Conservation (phyloP, 371 early-diverging fungal genomes). For the Funneliformis caledonium region DNA sequence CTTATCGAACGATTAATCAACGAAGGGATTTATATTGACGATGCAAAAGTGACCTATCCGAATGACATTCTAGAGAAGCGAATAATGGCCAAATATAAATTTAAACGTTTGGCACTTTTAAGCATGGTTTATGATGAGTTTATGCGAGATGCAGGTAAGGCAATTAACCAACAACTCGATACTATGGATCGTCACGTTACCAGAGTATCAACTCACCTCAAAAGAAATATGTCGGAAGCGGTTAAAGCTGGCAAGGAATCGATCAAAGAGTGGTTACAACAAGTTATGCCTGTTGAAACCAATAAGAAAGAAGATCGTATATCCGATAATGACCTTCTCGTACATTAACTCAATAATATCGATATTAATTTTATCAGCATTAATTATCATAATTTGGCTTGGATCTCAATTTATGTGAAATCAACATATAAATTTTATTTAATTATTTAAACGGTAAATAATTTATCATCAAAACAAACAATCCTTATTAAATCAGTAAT, state of each 20-base stretch:
- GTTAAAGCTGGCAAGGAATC: not conserved
- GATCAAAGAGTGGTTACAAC: not conserved
- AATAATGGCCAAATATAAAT: not conserved
- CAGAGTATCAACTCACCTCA: not conserved
- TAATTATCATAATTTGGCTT: too few species aligned
- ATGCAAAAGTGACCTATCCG: not conserved
- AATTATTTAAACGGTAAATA: too few species aligned
- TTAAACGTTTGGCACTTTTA: not conserved
- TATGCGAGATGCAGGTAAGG: not conserved
- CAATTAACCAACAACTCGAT: not conserved
- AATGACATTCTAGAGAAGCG: not conserved
- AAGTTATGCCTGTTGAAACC: not conserved
- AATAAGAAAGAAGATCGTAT: not conserved
- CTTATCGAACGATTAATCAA: not conserved
- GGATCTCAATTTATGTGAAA: too few species aligned
- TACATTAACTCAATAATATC: too few species aligned
- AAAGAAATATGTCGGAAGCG: not conserved
- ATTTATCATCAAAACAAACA: too few species aligned
- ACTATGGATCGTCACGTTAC: not conserved
- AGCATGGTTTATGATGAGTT: not conserved
- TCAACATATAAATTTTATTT: too few species aligned
- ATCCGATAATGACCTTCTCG: not conserved
- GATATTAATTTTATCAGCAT: too few species aligned
- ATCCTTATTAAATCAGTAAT: too few species aligned
- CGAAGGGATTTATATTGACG: not conserved